These are phyloP conservation scores for Talaromyces sp. DNA, from an alignment of 2,329 filamentous ascomycete species.

Conservation along the genomic window DNA sequence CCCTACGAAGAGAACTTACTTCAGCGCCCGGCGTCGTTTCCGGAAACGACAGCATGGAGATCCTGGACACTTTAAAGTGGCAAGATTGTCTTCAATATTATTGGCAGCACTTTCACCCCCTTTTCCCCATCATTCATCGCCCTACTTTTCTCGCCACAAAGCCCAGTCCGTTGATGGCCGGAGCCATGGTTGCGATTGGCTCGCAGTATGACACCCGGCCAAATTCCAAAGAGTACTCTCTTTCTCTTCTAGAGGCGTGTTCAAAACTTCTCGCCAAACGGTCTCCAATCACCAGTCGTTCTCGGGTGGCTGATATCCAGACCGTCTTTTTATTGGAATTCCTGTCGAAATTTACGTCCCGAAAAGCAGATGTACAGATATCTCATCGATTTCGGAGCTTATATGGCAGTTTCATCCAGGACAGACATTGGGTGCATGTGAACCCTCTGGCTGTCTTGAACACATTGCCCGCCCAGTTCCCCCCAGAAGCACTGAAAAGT, in stretches of 20 bases:
- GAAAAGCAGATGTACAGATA: slow-evolving; percentile 26
- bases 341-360: slow-evolving; percentile 27
- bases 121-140: slow-evolving; percentile 30
- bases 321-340: slow-evolving; percentile 30
- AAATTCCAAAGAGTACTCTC: slow-evolving; percentile 29
- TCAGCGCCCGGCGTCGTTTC: slow-evolving; percentile 27
- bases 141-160: slow-evolving; percentile 27
- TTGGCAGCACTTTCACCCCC: slow-evolving; percentile 30
- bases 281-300: slow-evolving; percentile 26
- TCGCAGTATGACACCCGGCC: slow-evolving; percentile 29
- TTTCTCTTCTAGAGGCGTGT: slow-evolving; percentile 27
- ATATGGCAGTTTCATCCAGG: slow-evolving; percentile 26
- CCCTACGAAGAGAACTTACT: slow-evolving; percentile 34
- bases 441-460: slow-evolving; percentile 25
- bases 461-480: slow-evolving; percentile 18
- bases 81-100: slow-evolving; percentile 30
- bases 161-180: slow-evolving; percentile 25
- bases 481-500: slow-evolving; percentile 18
- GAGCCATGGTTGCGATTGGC: slow-evolving; percentile 31
- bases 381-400: slow-evolving; percentile 28
- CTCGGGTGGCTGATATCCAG: slow-evolving; percentile 28
- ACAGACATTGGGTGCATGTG: slow-evolving; percentile 22
- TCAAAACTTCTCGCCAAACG: slow-evolving; percentile 25
- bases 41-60: slow-evolving; percentile 28
- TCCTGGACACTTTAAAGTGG: slow-evolving; percentile 28